Percentiles rank a stretch among this genome's conserved stretches.
phyloP scores from a whole-genome alignment of 768 basidiomycete genomes.

The Tephrocybe sp. region DNA sequence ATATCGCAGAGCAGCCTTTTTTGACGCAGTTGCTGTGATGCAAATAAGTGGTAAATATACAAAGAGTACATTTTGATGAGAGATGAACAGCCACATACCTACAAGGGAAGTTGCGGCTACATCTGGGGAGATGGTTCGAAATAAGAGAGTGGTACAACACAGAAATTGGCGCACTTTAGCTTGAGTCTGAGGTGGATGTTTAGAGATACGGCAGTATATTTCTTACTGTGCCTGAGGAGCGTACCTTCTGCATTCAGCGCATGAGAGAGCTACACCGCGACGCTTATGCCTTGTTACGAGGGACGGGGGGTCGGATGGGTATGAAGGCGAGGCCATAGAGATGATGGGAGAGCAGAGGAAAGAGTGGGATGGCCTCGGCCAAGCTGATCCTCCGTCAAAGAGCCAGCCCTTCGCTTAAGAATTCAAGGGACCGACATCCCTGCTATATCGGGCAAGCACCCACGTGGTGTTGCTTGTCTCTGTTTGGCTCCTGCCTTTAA shows the following conservation, averaged over 20 bases:
- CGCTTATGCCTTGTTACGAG: conserved; percentile 45
- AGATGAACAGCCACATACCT: conserved; percentile 34
- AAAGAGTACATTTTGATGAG: neutral
- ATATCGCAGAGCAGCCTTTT: conserved; percentile 60
- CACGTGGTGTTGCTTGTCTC: conserved; percentile 19
- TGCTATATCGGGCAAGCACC: conserved; percentile 15
- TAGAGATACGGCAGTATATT: conserved; percentile 12
- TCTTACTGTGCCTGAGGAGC: conserved; percentile 12
- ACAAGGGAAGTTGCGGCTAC: conserved; percentile 66
- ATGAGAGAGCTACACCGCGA: conserved; percentile 55
- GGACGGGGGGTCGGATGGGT: conserved; percentile 24
- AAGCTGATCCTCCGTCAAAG: conserved; percentile 26
- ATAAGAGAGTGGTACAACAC: conserved; percentile 9
- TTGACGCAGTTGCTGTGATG: conserved; percentile 51
- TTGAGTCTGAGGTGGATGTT: conserved; percentile 48
- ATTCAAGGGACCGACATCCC: neutral
- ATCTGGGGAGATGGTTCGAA: conserved; percentile 34
- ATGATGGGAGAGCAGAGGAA: conserved; percentile 14
- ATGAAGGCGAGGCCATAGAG: conserved; percentile 23
- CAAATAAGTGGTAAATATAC: conserved; percentile 14
- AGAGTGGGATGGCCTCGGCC: conserved; percentile 22
- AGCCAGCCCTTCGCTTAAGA: conserved; percentile 10
- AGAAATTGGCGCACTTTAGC: conserved; percentile 48
- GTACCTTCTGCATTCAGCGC: conserved; percentile 70
- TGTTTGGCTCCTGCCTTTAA: conserved; percentile 22